phyloP scores from a whole-genome alignment of 2,329 filamentous ascomycete species.

The Microdochium trichocladiopsis region DNA sequence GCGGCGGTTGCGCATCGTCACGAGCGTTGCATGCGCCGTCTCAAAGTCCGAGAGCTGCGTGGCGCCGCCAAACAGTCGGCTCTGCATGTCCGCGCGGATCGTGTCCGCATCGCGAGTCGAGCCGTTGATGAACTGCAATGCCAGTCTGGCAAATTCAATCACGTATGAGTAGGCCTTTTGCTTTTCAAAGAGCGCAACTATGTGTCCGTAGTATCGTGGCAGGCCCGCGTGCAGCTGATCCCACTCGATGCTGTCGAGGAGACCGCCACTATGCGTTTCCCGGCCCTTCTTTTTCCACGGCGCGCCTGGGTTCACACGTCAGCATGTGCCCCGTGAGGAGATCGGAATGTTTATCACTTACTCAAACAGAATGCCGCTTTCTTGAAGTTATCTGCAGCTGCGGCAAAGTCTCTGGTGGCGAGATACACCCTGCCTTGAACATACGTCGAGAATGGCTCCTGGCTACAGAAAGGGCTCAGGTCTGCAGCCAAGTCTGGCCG shows the following conservation, averaged over 20 bases:
- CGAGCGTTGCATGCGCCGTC: conserved; percentile 72
- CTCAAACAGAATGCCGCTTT: conserved; percentile 78
- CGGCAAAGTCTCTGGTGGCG: conserved; percentile 63
- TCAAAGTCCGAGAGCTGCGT: conserved; percentile 74
- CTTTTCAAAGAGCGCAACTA: conserved; percentile 75
- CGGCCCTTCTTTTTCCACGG: conserved; percentile 27
- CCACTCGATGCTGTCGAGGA: conserved; percentile 73
- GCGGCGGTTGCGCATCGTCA: conserved; percentile 63
- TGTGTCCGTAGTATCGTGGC: conserved; percentile 79
- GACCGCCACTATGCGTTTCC: conserved; percentile 42
- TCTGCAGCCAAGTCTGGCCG: conserved; percentile 53
- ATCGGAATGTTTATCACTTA: conserved; percentile 35
- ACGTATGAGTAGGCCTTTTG: conserved; percentile 72
- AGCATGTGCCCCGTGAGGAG: background rate
- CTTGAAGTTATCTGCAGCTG: conserved; percentile 70
- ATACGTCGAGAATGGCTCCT: conserved; percentile 64
- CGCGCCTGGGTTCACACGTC: conserved; percentile 28
- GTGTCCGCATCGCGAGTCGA: conserved; percentile 24
- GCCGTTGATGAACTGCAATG: conserved; percentile 54
- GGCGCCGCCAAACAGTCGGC: conserved; percentile 76
- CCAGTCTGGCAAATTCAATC: conserved; percentile 73
- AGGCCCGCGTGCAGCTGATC: conserved; percentile 63
- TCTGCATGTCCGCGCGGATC: conserved; percentile 65
- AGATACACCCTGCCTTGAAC: conserved; percentile 77
- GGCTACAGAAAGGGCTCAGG: conserved; percentile 46